Evolutionary conservation across 768 basidiomycete species (phyloP).

Genomic region (Artomyces pyxidatus): DNA sequence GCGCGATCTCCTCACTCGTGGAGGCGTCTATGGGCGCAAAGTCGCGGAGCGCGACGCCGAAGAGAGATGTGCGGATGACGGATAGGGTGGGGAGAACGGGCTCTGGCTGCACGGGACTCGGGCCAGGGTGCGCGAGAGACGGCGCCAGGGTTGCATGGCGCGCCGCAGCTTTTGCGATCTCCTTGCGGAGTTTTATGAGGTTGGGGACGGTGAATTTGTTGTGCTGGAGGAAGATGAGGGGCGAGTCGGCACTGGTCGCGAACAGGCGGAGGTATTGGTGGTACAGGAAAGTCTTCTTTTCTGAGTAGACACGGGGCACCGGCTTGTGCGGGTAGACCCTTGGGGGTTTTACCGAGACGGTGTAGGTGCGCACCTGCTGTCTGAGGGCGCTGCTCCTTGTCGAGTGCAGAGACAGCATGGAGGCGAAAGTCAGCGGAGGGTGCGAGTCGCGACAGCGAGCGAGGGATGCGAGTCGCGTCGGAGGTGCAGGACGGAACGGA

Average conservation of each 20-base stretch:
- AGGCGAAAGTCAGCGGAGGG: not conserved
- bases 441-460: not conserved
- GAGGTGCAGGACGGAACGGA: too few species aligned
- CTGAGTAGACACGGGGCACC: conserved; percentile 60
- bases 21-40: conserved; percentile 40
- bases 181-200: conserved; percentile 58
- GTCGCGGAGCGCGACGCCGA: conserved; percentile 70
- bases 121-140: conserved; percentile 21
- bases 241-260: conserved; percentile 41
- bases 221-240: conserved; percentile 75
- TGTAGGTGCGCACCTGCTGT: conserved; percentile 12
- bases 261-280: conserved; percentile 73
- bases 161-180: conserved; percentile 48
- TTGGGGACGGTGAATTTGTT: conserved; percentile 64
- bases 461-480: not conserved
- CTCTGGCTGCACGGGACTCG: conserved; percentile 18
- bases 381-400: conserved; percentile 3
- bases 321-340: conserved; percentile 44
- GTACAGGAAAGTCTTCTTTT: conserved; percentile 77
- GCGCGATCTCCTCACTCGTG: conserved; percentile 44
- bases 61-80: conserved; percentile 68
- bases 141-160: conserved; percentile 27
- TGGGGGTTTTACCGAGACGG: conserved; percentile 45
- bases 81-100: conserved; percentile 43
- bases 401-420: conserved; percentile 1